These are phyloP conservation scores for Pichia pseudocactophila DNA, from an alignment of 805 yeast genomes.

Conservation along the genomic window DNA sequence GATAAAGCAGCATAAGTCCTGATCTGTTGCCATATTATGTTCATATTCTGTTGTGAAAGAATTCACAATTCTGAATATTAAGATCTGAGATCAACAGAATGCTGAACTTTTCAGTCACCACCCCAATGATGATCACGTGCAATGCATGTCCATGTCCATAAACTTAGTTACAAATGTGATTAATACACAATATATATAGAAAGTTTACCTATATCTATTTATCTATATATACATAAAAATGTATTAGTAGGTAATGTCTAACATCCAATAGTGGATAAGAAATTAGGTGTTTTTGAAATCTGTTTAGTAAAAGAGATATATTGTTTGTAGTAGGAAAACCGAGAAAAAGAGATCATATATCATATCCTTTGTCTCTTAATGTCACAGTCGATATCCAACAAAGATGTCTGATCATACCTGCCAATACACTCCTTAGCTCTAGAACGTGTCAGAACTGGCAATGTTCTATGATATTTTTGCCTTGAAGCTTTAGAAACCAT, in stretches of 20 bases:
- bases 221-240: no score
- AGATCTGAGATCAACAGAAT: no score
- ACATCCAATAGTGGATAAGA: not conserved
- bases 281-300: no score
- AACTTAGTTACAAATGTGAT: no score
- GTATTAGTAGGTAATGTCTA: not conserved
- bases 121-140: no score
- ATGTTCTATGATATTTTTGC: slow-evolving; percentile 9
- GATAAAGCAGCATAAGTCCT: slow-evolving; percentile 2
- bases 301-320: no score
- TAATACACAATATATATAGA: no score
- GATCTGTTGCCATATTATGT: not conserved
- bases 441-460: slow-evolving; percentile 14
- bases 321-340: not conserved
- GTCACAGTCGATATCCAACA: not conserved
- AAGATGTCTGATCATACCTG: slow-evolving; percentile 3
- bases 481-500: slow-evolving; percentile 4
- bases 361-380: not conserved
- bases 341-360: not conserved
- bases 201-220: no score
- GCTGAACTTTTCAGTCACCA: no score
- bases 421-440: slow-evolving; percentile 8
- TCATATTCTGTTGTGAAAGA: not conserved
- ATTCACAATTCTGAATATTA: no score
- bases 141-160: no score